Percentiles rank a stretch among this genome's conserved stretches.
phyloP scores from a whole-genome alignment of 2,329 filamentous ascomycete genomes.

The Xylariaceae sp. region DNA sequence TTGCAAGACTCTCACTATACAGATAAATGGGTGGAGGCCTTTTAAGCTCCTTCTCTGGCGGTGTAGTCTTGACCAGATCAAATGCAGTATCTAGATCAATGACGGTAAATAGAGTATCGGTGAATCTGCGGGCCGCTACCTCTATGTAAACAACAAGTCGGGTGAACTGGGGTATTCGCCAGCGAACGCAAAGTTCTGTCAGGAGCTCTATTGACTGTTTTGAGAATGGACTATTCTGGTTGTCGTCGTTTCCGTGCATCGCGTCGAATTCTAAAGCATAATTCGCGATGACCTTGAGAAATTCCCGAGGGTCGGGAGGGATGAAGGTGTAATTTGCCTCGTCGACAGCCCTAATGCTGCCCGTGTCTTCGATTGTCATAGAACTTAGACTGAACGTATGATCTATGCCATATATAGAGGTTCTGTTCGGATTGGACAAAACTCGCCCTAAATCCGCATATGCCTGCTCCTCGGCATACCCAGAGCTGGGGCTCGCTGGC shows the following conservation, averaged over 20 bases:
- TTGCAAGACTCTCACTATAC: constrained; percentile 56
- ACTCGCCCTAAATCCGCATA: constrained; percentile 60
- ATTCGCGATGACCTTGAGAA: constrained; percentile 82
- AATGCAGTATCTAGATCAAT: constrained; percentile 86
- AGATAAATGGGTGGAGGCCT: constrained; percentile 63
- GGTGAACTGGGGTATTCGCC: constrained; percentile 86
- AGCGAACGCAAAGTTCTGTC: constrained; percentile 83
- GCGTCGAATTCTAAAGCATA: constrained; percentile 74
- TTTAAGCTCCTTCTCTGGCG: constrained; percentile 62
- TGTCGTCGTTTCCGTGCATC: constrained; percentile 58
- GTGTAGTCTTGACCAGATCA: constrained; percentile 76
- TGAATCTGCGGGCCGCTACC: constrained; percentile 82
- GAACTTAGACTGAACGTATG: constrained; percentile 71
- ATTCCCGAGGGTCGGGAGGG: constrained; percentile 79
- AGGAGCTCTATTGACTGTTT: constrained; percentile 82
- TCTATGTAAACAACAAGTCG: constrained; percentile 83
- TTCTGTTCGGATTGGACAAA: constrained; percentile 53
- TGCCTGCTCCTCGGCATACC: constrained; percentile 57
- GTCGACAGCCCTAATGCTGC: constrained; percentile 60
- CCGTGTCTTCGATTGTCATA: constrained; percentile 65
- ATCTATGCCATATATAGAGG: constrained; percentile 59
- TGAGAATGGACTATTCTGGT: constrained; percentile 64
- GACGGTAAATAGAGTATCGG: constrained; percentile 80
- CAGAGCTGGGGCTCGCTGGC: constrained; percentile 58
- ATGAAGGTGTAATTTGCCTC: constrained; percentile 85